Evolutionary conservation across 495 filamentous ascomycete genomes (phyloP), one percentile per base, ranked within the genome.

Genomic region (Hyphodiscus hymeniophilus): DNA sequence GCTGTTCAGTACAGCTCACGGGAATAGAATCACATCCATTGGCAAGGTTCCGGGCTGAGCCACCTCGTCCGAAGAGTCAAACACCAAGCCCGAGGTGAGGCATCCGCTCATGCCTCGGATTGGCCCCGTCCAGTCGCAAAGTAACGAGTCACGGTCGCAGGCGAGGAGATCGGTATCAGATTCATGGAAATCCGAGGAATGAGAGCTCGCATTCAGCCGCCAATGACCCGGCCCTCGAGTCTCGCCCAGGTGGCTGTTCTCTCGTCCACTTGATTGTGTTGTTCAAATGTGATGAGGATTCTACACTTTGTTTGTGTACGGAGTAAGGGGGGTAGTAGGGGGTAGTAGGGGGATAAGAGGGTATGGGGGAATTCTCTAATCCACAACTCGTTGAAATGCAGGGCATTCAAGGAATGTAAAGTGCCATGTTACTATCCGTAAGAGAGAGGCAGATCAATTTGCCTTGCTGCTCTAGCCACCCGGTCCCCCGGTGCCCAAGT

Each of bases 181-280:
- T 51, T 51, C 39, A 45, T 38, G 20, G 32, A n/a, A 15, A 40
- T 24, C 22, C 38, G 47, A 47, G 38, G 43, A 49, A 52, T 49
- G 45, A 57, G 54, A 57, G 45, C 39, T 52, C 54, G 38, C 36
- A 36, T 49, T 57, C 44, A 51, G 44, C 39, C 43, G 48, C 48
- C 34, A 36, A 35, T 24, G 23, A 33, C 33, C 10, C 10, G 23
- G 12, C 49, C 13, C 23, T 28, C 3, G 11, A 12, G 8, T 15
- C 10, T 2, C 28, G 28, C 31, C 26, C 4, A 45, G 28, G n/a
- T 45, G 35, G 34, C 26, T 40, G 45, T 45, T 47, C 23, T 36
- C 47, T 12, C n/a, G 16, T 3, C 39, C 45, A 26, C 30, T 31
- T 50, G 26, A 28, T 28, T 10, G 10, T 5, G 10, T 28, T 10